Evolutionary conservation across 495 filamentous ascomycete species (phyloP).

Genomic region (Delitschia confertaspora): DNA sequence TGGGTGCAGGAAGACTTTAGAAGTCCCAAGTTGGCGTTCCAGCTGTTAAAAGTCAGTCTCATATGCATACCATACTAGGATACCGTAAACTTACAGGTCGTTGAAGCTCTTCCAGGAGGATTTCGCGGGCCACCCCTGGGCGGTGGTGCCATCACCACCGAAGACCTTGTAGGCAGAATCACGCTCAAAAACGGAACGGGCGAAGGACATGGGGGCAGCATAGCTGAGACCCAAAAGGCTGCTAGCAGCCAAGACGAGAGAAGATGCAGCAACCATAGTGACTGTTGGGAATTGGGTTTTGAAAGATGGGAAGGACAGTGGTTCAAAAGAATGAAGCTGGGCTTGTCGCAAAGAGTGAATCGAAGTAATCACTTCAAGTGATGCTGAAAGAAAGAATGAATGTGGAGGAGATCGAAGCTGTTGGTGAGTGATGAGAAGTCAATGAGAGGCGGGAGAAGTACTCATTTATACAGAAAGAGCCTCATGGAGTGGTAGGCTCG

Average conservation of each 20-base stretch:
- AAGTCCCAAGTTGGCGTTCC: conserved; percentile 33
- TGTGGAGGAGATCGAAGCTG: too few species aligned
- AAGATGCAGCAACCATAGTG: conserved; percentile 23
- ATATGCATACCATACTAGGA: background rate
- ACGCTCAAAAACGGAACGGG: conserved; percentile 19
- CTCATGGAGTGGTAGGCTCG: too few species aligned
- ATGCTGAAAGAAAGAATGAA: too few species aligned
- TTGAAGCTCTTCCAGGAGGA: conserved; percentile 25
- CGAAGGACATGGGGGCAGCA: conserved; percentile 17
- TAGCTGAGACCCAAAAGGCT: conserved; percentile 17
- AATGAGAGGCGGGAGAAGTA: too few species aligned
- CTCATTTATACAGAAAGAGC: too few species aligned
- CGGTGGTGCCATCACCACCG: conserved; percentile 21
- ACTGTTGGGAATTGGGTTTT: conserved; percentile 4
- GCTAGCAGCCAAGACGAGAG: conserved; percentile 26
- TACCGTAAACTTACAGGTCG: conserved; percentile 19
- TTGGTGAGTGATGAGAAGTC: too few species aligned
- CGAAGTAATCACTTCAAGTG: too few species aligned
- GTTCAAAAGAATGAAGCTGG: too few species aligned
- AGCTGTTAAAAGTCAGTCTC: background rate
- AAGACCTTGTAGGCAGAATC: conserved; percentile 14
- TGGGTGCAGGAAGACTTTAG: conserved; percentile 41
- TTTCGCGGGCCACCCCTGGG: conserved; percentile 27
- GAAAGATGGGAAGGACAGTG: too few species aligned
- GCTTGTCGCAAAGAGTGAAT: too few species aligned